Percentiles rank a stretch among this genome's conserved stretches.
phyloP scores from a whole-genome alignment of 2,329 filamentous ascomycete species.

The Fulvia fulva region DNA sequence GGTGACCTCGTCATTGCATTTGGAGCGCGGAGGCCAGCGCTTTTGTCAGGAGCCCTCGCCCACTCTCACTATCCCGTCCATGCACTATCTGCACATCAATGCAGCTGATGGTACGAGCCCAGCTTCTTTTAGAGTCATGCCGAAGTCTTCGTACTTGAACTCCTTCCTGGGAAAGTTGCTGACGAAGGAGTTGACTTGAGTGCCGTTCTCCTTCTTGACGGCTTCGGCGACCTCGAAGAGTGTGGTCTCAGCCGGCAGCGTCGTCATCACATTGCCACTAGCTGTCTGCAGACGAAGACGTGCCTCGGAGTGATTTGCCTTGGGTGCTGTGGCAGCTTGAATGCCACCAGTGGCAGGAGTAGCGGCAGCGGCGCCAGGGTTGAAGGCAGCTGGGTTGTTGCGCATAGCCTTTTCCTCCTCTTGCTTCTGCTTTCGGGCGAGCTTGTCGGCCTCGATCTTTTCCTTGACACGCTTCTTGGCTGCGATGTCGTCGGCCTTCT shows the following conservation, averaged over 20 bases:
- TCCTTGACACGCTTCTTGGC: constrained; percentile 87
- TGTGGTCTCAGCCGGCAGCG: constrained; percentile 81
- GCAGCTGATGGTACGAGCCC: constrained; percentile 88
- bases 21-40: too few species aligned
- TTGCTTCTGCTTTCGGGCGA: constrained; percentile 77
- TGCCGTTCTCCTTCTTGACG: constrained; percentile 66
- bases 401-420: constrained; percentile 80
- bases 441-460: constrained; percentile 92
- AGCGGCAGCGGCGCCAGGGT: constrained; percentile 44
- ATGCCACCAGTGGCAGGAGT: constrained; percentile 40
- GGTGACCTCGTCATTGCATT: too few species aligned
- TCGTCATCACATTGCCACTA: constrained; percentile 77
- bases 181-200: constrained; percentile 70
- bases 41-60: too few species aligned
- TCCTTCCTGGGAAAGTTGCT: constrained; percentile 85
- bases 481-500: constrained; percentile 80
- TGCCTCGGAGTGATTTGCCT: constrained; percentile 72
- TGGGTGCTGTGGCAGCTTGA: constrained; percentile 42
- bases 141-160: constrained; percentile 68
- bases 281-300: constrained; percentile 76
- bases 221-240: constrained; percentile 85
- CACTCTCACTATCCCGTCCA: too few species aligned
- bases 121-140: constrained; percentile 87
- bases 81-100: constrained; percentile 43
- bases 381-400: constrained; percentile 63